Conservation (phyloP, 129 eudicot genomes). For the Flaveria sonorensis region DNA sequence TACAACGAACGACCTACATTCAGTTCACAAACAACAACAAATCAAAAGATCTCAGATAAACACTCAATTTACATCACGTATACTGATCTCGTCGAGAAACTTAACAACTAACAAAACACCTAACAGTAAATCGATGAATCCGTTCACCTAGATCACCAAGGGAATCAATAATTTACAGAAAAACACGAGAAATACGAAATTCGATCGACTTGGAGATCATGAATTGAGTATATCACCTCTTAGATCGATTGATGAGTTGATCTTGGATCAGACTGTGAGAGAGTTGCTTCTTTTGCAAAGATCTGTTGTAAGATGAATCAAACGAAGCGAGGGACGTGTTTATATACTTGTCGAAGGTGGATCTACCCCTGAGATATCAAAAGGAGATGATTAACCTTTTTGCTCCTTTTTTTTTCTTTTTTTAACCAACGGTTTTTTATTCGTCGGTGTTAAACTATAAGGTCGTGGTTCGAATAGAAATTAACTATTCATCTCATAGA, state of each 20-base stretch:
- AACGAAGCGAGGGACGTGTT: constrained; percentile 5
- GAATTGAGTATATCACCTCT: constrained; percentile 14
- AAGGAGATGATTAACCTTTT: constrained; percentile 11
- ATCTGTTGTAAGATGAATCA: constrained; percentile 23
- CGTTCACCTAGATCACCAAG: constrained; percentile 16
- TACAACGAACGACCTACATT: constrained; percentile 18
- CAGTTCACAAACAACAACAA: constrained; percentile 17
- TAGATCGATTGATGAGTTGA: constrained; percentile 12
- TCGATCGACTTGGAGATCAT: background rate
- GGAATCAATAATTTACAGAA: background rate
- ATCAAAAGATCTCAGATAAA: background rate
- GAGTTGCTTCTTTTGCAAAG: background rate
- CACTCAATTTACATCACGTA: no score
- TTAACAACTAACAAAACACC: background rate
- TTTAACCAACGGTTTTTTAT: background rate
- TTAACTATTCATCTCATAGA: no score
- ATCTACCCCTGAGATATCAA: constrained; percentile 29
- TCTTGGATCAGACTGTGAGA: constrained; percentile 14
- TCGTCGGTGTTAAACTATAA: no score
- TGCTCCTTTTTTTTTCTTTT: background rate
- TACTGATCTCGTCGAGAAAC: constrained; percentile 6
- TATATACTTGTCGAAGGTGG: constrained; percentile 31
- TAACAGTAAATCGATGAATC: constrained; percentile 15
- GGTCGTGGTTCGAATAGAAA: no score
- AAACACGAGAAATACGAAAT: background rate